phyloP scores from a whole-genome alignment of 345 rosid genomes.

The Pugionium dolabratum region DNA sequence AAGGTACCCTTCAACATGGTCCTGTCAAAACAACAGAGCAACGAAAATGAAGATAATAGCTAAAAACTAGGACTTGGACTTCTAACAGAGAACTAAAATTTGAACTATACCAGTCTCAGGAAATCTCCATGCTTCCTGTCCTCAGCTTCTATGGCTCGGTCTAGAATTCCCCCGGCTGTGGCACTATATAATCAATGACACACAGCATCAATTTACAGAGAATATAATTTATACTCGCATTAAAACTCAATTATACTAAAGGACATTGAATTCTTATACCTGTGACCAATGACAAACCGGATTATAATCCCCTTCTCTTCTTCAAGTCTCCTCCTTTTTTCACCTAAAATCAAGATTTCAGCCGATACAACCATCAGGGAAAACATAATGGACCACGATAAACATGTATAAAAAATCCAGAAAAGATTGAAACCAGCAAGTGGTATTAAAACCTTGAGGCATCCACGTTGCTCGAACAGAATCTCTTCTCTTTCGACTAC shows the following conservation, averaged over 20 bases:
- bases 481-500: slow-evolving; percentile 93
- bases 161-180: slow-evolving; percentile 87
- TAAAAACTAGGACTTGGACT: background rate
- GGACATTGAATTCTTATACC: slow-evolving; percentile 47
- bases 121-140: slow-evolving; percentile 89
- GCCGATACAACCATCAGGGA: slow-evolving; percentile 21
- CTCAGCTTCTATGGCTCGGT: slow-evolving; percentile 91
- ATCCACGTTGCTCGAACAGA: slow-evolving; percentile 95
- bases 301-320: slow-evolving; percentile 87
- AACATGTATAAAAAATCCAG: background rate
- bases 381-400: slow-evolving; percentile 4
- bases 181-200: slow-evolving; percentile 52
- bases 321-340: slow-evolving; percentile 81
- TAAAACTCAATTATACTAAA: background rate
- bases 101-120: slow-evolving; percentile 66
- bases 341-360: slow-evolving; percentile 51
- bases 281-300: slow-evolving; percentile 92
- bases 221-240: slow-evolving; percentile 1
- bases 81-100: background rate
- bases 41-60: slow-evolving; percentile 18
- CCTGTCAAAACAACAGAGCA: slow-evolving; percentile 49
- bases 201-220: background rate
- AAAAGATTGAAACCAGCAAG: slow-evolving; percentile 4
- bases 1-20: slow-evolving; percentile 95
- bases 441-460: slow-evolving; percentile 71